phyloP scores from a whole-genome alignment of 768 basidiomycete genomes.

The Mycena galopus region DNA sequence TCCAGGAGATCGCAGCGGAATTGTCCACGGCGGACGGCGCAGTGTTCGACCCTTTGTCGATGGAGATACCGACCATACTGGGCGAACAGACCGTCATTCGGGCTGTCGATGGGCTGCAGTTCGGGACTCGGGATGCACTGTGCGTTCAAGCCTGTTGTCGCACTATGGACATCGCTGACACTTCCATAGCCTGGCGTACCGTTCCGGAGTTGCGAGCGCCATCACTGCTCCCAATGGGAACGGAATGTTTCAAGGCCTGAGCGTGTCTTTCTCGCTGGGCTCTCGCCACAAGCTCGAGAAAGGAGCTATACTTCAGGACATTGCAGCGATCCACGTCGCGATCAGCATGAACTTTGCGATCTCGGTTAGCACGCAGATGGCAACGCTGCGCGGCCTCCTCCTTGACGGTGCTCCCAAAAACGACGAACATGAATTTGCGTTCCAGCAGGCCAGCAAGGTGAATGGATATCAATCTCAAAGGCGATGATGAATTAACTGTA shows the following conservation, averaged over 20 bases:
- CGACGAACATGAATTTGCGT: conserved; percentile 56
- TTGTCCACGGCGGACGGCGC: conserved; percentile 70
- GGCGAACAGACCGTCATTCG: conserved; percentile 57
- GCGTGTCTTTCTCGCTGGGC: conserved; percentile 69
- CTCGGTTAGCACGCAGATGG: conserved; percentile 75
- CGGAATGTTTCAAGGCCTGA: conserved; percentile 69
- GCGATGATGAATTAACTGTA: conserved; percentile 12
- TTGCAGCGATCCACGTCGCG: conserved; percentile 71
- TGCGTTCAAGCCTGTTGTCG: conserved; percentile 37
- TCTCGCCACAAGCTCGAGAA: conserved; percentile 66
- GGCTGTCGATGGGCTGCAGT: conserved; percentile 82
- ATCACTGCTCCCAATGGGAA: conserved; percentile 66
- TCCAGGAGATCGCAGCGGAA: conserved; percentile 75
- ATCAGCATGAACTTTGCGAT: conserved; percentile 62
- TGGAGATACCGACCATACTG: conserved; percentile 57
- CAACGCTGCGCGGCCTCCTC: conserved; percentile 67
- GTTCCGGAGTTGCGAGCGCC: conserved; percentile 72
- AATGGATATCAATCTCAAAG: too few relatives aligned
- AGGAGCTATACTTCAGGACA: conserved; percentile 71
- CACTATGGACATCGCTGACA: not conserved
- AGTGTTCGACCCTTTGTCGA: conserved; percentile 60
- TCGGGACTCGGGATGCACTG: conserved; percentile 69
- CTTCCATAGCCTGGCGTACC: conserved; percentile 68
- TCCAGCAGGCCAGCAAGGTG: conserved; percentile 54
- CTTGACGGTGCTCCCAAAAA: conserved; percentile 52